Evolutionary conservation across 805 yeast species (phyloP), one percentile per base, ranked within the genome.

Genomic region (Barnettozyma californica): DNA sequence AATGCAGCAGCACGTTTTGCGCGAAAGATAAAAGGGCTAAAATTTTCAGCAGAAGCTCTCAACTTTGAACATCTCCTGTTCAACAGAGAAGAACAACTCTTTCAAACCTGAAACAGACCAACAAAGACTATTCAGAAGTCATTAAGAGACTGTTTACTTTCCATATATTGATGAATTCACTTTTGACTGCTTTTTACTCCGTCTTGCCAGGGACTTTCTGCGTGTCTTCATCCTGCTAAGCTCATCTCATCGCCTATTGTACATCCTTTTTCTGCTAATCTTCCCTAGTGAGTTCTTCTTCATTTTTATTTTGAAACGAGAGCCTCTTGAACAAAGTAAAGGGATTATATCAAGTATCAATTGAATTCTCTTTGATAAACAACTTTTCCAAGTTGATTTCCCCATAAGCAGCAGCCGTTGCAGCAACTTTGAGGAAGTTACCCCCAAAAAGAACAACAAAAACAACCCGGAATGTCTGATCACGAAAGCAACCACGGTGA

Each of bases 391-490:
- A 29, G 33, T 29, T 29, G 33, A 29, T 29, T 29, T 29, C 16
- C 16, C 16, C 33, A 13, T 13, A 29, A 13, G 14, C 33, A 9
- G 33, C 33, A n/a, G n/a, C 33, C 33, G 11, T 9, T 21, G 20
- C 19, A 20, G 19, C 41, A 25, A 20, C n/a, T 41, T 41, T 18
- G 7, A 26, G 13, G 21, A 25, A 21, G 18, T 26, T 27, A 41
- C 37, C 34, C 26, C 36, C 26, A 26, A 18, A 16, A 26, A 35
- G 20, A 27, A 31, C 14, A 35, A 33, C 19, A 27, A 31, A 7
- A 35, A 33, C 19, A 35, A 35, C 26, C n/a, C 14, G 39, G 29
- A 20, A 61, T 61, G 65, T 61, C 65, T 23, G 65, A 61, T 51
- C 58, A 53, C 47, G 65, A 61, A 43, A 58, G 62, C 45, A 48